Conservation (phyloP, 1,284 basidiomycete genomes). For the Puccinia horiana region DNA sequence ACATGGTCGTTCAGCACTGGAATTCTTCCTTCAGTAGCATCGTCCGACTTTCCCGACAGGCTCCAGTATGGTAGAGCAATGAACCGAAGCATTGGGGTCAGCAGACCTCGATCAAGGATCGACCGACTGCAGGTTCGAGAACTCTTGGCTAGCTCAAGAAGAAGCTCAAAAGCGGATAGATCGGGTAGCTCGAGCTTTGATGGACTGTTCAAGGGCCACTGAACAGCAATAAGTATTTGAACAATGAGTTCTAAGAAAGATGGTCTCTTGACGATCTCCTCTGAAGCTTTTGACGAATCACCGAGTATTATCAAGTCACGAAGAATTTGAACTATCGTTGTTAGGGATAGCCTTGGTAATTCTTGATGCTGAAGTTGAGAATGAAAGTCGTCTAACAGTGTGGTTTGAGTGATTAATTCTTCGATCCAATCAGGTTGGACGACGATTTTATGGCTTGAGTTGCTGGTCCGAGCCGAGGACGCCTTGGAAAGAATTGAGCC, state of each 20-base stretch:
- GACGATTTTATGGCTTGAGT: constrained; percentile 6
- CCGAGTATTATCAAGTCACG: constrained; percentile 25
- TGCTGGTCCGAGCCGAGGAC: not conserved
- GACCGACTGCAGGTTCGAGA: constrained; percentile 44
- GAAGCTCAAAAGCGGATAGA: constrained; percentile 25
- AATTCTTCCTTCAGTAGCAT: not conserved
- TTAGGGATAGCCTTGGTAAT: constrained; percentile 26
- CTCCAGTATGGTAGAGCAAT: constrained; percentile 44
- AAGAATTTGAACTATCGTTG: constrained; percentile 30
- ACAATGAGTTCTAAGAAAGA: constrained; percentile 36
- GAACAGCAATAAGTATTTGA: constrained; percentile 42
- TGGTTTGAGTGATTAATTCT: constrained; percentile 30
- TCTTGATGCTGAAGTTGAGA: constrained; percentile 35
- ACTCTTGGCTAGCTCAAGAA: constrained; percentile 20
- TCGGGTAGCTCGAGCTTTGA: constrained; percentile 10
- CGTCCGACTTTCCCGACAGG: not conserved
- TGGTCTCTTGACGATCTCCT: constrained; percentile 38
- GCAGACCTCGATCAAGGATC: constrained; percentile 36
- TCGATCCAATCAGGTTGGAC: constrained; percentile 42
- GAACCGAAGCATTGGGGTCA: constrained; percentile 47
- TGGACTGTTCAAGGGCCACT: constrained; percentile 28
- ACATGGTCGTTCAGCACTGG: not conserved
- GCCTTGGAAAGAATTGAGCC: constrained; percentile 28
- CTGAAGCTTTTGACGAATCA: constrained; percentile 28
- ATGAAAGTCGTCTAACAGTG: constrained; percentile 26